A percentile compares a stretch with the other conserved stretches of the same genome.
Evolutionary conservation across 2,329 filamentous ascomycete species (phyloP).

Genomic region (Penicillium sp.): DNA sequence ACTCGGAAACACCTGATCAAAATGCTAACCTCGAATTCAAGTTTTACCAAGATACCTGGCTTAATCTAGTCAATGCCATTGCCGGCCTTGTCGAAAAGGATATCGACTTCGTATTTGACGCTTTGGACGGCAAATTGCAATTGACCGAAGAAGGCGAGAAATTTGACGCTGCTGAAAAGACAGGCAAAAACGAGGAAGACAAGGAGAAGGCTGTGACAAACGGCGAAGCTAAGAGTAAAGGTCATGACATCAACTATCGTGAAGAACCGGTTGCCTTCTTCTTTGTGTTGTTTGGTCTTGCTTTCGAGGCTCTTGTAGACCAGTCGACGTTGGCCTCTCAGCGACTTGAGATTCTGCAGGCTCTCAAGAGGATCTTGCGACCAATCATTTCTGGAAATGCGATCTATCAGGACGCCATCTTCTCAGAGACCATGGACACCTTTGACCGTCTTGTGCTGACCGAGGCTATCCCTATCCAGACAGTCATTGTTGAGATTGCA

Average conservation of each 20-base stretch:
- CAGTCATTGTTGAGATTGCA: slow-evolving; percentile 91
- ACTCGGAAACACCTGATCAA: background rate
- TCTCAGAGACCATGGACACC: slow-evolving; percentile 95
- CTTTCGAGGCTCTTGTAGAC: slow-evolving; percentile 91
- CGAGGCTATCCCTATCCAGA: slow-evolving; percentile 83
- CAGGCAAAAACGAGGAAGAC: slow-evolving; percentile 25
- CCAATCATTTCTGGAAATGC: slow-evolving; percentile 94
- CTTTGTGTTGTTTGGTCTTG: slow-evolving; percentile 94
- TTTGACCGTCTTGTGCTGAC: slow-evolving; percentile 91
- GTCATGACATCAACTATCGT: slow-evolving; percentile 89
- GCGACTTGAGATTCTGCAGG: slow-evolving; percentile 83
- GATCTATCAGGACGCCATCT: slow-evolving; percentile 93
- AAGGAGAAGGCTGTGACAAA: slow-evolving; percentile 16
- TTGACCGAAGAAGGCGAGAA: slow-evolving; percentile 28
- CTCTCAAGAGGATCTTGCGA: slow-evolving; percentile 90
- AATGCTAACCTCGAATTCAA: slow-evolving; percentile 24
- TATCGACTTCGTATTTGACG: slow-evolving; percentile 96
- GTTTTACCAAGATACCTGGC: slow-evolving; percentile 97
- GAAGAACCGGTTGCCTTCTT: slow-evolving; percentile 99
- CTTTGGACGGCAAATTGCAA: slow-evolving; percentile 76
- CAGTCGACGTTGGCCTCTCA: slow-evolving; percentile 74
- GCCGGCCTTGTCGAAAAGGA: slow-evolving; percentile 97
- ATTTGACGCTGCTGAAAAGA: slow-evolving; percentile 11
- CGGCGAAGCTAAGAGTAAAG: slow-evolving; percentile 52
- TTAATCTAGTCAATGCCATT: slow-evolving; percentile 95